A percentile compares a stretch with the other conserved stretches of the same genome.
Conservation (phyloP, 768 basidiomycete species). For the Lactifluus pinguis region DNA sequence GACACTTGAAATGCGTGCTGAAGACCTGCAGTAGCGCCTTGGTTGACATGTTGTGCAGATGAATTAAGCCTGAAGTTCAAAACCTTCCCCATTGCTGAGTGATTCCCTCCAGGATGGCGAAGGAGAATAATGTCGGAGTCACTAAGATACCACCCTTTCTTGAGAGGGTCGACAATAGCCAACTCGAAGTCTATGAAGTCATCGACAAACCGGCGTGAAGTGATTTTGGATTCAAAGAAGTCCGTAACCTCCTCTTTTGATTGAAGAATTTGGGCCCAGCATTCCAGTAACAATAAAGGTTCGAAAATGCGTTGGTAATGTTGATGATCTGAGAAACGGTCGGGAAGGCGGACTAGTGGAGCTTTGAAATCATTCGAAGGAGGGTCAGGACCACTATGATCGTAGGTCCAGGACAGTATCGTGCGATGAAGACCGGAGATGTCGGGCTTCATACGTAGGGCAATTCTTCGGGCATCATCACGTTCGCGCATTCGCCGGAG, state of each 20-base stretch:
- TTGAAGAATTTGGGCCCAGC: slow-evolving; percentile 80
- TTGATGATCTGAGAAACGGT: slow-evolving; percentile 50
- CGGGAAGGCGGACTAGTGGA: slow-evolving; percentile 42
- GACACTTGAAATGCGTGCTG: slow-evolving; percentile 16
- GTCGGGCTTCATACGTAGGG: slow-evolving; percentile 74
- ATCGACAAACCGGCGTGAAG: slow-evolving; percentile 61
- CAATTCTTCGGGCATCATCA: slow-evolving; percentile 52
- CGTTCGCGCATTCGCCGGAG: slow-evolving; percentile 45
- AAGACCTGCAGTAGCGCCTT: slow-evolving; percentile 38
- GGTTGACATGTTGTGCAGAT: slow-evolving; percentile 46
- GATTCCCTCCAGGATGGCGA: slow-evolving; percentile 43
- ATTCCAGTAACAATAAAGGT: slow-evolving; percentile 79
- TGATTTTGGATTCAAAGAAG: slow-evolving; percentile 52
- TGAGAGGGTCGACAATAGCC: slow-evolving; percentile 45
- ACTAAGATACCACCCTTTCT: slow-evolving; percentile 62
- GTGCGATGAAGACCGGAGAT: slow-evolving; percentile 66
- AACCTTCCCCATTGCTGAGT: slow-evolving; percentile 64
- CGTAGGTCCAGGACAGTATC: slow-evolving; percentile 83
- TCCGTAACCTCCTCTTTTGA: slow-evolving; percentile 61
- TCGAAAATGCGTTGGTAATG: slow-evolving; percentile 74
- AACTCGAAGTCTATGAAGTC: slow-evolving; percentile 79
- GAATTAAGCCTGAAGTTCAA: slow-evolving; percentile 35
- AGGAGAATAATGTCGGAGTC: slow-evolving; percentile 87
- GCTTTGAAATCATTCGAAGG: slow-evolving; percentile 37
- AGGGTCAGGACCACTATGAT: slow-evolving; percentile 52